Conservation (phyloP, 2,329 filamentous ascomycete genomes). For the Ascochyta fabae region DNA sequence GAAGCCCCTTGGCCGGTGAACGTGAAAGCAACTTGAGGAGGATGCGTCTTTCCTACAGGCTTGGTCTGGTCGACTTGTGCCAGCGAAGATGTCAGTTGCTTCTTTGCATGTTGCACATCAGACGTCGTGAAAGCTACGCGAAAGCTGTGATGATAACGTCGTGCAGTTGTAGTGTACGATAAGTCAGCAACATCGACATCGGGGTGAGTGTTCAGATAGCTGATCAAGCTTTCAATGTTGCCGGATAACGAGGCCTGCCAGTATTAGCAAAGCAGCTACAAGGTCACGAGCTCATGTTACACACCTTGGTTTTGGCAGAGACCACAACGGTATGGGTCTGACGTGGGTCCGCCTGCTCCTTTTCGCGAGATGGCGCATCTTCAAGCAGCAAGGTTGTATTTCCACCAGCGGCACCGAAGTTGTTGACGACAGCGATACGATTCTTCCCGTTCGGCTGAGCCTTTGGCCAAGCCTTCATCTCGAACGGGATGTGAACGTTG, state of each 20-base stretch:
- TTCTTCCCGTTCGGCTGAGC: too few relatives aligned
- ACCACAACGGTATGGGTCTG: too few relatives aligned
- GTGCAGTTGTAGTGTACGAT: constrained; percentile 28
- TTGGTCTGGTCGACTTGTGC: too few relatives aligned
- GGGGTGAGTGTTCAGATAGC: constrained; percentile 14
- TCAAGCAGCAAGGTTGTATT: too few relatives aligned
- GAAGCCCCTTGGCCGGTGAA: constrained; percentile 47
- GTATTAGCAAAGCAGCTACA: background rate
- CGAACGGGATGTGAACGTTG: constrained; percentile 22
- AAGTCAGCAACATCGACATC: constrained; percentile 7
- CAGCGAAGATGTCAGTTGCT: too few relatives aligned
- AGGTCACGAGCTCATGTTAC: too few relatives aligned
- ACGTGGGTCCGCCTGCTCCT: too few relatives aligned
- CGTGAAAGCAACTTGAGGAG: constrained; percentile 38
- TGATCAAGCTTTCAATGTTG: constrained; percentile 16
- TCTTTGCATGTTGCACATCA: too few relatives aligned
- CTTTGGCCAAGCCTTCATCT: too few relatives aligned
- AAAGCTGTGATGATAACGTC: constrained; percentile 24
- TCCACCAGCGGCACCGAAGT: constrained; percentile 36
- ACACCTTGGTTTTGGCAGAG: too few relatives aligned
- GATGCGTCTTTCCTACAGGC: too few relatives aligned
- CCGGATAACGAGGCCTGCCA: constrained; percentile 4
- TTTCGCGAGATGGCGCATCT: too few relatives aligned
- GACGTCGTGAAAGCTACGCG: constrained; percentile 10
- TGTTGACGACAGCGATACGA: constrained; percentile 32